Conservation (phyloP, 129 eudicot genomes). For the Apium graveolens region DNA sequence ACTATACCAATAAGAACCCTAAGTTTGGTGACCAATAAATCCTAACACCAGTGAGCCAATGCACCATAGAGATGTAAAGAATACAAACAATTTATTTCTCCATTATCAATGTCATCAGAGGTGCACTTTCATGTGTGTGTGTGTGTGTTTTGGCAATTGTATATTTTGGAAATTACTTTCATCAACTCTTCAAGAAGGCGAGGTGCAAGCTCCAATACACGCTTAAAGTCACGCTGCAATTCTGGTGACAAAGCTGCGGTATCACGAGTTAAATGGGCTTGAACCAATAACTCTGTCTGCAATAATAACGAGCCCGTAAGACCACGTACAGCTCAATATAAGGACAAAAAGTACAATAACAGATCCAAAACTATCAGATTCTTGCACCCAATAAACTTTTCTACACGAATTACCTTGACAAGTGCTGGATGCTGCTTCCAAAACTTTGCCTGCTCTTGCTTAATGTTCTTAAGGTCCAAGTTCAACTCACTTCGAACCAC, state of each 20-base stretch:
- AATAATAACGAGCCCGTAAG: not conserved
- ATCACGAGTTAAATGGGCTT: constrained; percentile 74
- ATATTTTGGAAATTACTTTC: constrained; percentile 43
- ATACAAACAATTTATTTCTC: not conserved
- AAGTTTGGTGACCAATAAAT: not conserved
- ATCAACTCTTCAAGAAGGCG: constrained; percentile 89
- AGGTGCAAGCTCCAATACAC: constrained; percentile 74
- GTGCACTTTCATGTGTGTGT: not conserved
- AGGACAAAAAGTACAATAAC: not conserved
- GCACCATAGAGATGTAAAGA: not conserved
- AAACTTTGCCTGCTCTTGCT: constrained; percentile 93
- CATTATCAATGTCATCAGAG: not conserved
- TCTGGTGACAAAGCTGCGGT: constrained; percentile 60
- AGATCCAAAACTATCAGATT: not conserved
- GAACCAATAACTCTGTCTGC: constrained; percentile 84
- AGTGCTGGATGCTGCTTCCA: constrained; percentile 91
- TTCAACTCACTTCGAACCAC: constrained; percentile 79
- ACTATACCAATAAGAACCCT: not conserved
- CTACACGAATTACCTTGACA: constrained; percentile 50
- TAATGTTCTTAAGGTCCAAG: constrained; percentile 78
- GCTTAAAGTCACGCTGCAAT: constrained; percentile 63
- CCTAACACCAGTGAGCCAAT: not conserved
- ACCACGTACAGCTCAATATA: not conserved
- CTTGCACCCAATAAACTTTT: not conserved
- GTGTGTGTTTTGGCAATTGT: not conserved